Base-by-base conservation (phyloP, 768 basidiomycete species). In the Trametes maxima region DNA sequence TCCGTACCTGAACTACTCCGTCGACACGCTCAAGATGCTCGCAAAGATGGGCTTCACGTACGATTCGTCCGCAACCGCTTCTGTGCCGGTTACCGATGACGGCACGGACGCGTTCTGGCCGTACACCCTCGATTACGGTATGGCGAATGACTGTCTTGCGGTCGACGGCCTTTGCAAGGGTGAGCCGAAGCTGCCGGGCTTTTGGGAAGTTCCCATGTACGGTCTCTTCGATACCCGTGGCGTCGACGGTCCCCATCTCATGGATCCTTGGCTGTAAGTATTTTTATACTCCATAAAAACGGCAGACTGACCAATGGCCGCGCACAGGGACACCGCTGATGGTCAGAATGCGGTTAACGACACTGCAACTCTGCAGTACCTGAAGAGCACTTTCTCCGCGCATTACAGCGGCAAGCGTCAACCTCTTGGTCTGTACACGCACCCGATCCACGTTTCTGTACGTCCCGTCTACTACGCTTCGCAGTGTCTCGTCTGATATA, bases 141-240 rank as follows among this genome's bases (percentile, higher is more conserved):
- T 93, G 76, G 87, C 90, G 21, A 93, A 93, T 69, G 81, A 92
- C 68, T 93, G 91, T 66, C 71, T 90, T 58, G 71, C 74, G 8
- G 80, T 85, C 3, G 67, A 71, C 0, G 81, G 78, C 25, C 73
- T 81, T 3, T 92, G 91, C 74, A 80, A 85, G 67, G 90, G 91
- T 45, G 70, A 87, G 73, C 87, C 88, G 6, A 81, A 83, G 64
- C 75, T 92, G 2, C 87, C 89, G 21, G 90, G 91, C 5, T 81
- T 93, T 68, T 93, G 91, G 91, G 89, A 92, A 73, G 80, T 91
- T 54, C 91, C 91, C 1, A 91, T 92, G 90, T 90, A 90, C 71
- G 86, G 86, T 0, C 82, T 85, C 72, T 91, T 92, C 64, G 89
- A 90, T 70, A 60, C 80, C 11, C 71, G 75, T 12, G 87, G 87